These are phyloP conservation scores for Penicillium sp. DNA, from an alignment of 2,329 filamentous ascomycete genomes.

Conservation along the genomic window DNA sequence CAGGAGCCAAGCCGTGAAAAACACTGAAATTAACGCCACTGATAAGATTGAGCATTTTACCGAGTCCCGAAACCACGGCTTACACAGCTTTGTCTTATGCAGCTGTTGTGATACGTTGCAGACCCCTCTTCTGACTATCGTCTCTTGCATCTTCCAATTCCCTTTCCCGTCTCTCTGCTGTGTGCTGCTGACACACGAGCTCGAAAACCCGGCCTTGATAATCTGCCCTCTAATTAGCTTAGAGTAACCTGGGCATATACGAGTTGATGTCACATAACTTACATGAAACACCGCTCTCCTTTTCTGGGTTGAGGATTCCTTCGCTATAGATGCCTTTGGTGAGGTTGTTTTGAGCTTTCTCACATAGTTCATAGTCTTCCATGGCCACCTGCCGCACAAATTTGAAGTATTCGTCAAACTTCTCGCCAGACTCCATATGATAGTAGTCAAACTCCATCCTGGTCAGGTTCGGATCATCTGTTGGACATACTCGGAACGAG, in stretches of 20 bases:
- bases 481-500: slow-evolving; percentile 49
- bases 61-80: no score
- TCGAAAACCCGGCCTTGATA: slow-evolving; percentile 43
- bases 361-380: slow-evolving; percentile 51
- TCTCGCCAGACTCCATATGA: slow-evolving; percentile 42
- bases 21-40: no score
- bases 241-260: not conserved
- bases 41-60: no score
- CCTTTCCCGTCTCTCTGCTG: slow-evolving; percentile 1
- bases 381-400: slow-evolving; percentile 50
- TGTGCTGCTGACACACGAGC: slow-evolving; percentile 38
- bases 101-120: no score
- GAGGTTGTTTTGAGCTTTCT: slow-evolving; percentile 49
- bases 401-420: slow-evolving; percentile 50
- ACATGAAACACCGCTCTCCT: slow-evolving; percentile 50
- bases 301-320: slow-evolving; percentile 48
- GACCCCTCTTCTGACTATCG: no score
- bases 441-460: slow-evolving; percentile 55
- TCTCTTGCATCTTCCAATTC: no score
- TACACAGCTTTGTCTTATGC: no score
- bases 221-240: slow-evolving; percentile 32
- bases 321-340: slow-evolving; percentile 48
- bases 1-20: no score
- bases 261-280: no score
- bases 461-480: slow-evolving; percentile 42